Percentiles rank a stretch among this genome's conserved stretches.
Evolutionary conservation across 305 asterid species (phyloP).

Genomic region (Fraxinus albicans): DNA sequence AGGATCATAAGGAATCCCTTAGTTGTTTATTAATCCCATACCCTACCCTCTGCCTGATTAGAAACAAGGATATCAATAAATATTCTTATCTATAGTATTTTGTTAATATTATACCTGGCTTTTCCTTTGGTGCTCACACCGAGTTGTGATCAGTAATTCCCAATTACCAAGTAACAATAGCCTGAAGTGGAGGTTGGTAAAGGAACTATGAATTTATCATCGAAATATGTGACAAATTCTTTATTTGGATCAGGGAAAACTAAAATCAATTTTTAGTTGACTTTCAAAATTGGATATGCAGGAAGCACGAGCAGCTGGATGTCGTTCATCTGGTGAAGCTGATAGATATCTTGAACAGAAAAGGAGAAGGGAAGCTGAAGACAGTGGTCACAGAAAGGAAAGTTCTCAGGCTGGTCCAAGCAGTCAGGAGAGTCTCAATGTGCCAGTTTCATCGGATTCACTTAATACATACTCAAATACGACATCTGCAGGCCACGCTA

Average conservation of each 20-base stretch:
- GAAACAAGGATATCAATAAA: not conserved
- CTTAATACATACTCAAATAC: slow-evolving; percentile 48
- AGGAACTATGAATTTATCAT: not conserved
- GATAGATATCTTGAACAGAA: slow-evolving; percentile 63
- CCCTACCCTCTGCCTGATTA: not conserved
- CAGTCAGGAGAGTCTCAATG: slow-evolving; percentile 46
- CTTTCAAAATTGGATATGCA: slow-evolving; percentile 31
- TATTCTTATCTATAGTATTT: not conserved
- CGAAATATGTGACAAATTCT: not conserved
- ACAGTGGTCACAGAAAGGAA: slow-evolving; percentile 45
- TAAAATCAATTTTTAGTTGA: not conserved
- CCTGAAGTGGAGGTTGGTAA: not conserved
- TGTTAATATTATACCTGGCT: not conserved
- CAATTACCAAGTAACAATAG: not conserved
- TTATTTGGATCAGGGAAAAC: not conserved
- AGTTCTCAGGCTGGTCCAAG: slow-evolving; percentile 54
- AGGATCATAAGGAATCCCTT: not conserved
- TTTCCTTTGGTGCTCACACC: not conserved
- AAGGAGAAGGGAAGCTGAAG: slow-evolving; percentile 55
- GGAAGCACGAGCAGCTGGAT: slow-evolving; percentile 85
- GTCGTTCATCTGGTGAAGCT: slow-evolving; percentile 65
- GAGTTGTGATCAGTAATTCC: not conserved
- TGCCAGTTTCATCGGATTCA: slow-evolving; percentile 58
- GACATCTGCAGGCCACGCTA: slow-evolving; percentile 47
- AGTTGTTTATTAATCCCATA: not conserved